These are phyloP conservation scores for Zygotorulaspora sp. DNA, from an alignment of 805 yeast genomes.

Conservation along the genomic window DNA sequence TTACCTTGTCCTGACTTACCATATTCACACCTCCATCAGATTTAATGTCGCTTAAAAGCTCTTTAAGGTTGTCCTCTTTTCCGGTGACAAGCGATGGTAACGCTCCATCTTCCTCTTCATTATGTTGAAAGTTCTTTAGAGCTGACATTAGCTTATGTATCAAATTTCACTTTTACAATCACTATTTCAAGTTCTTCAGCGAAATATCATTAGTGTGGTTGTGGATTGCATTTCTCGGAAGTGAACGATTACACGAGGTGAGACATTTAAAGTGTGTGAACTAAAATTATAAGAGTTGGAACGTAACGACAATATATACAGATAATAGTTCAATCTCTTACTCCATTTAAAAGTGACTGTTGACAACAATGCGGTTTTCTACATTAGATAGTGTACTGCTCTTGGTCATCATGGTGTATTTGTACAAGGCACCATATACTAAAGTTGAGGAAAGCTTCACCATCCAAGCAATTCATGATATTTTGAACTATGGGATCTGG, in stretches of 20 bases:
- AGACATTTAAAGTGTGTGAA: too few relatives aligned
- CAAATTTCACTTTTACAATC: too few relatives aligned
- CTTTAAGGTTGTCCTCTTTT: slow-evolving; percentile 24
- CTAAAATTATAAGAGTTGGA: too few relatives aligned
- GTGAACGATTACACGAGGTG: too few relatives aligned
- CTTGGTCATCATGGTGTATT: slow-evolving; percentile 44
- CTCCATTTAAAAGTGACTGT: too few relatives aligned
- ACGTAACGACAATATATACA: too few relatives aligned
- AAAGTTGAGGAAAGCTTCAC: slow-evolving; percentile 95
- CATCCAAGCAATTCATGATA: slow-evolving; percentile 83
- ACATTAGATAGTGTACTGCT: slow-evolving; percentile 38
- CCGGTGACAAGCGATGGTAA: slow-evolving; percentile 33
- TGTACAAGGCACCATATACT: slow-evolving; percentile 68
- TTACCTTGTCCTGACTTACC: slow-evolving; percentile 30
- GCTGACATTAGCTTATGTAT: slow-evolving; percentile 34
- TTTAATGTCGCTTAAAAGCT: slow-evolving; percentile 21
- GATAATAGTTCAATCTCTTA: too few relatives aligned
- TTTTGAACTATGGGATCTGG: slow-evolving; percentile 54
- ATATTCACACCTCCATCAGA: slow-evolving; percentile 30
- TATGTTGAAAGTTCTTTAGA: slow-evolving; percentile 29
- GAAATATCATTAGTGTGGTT: too few relatives aligned
- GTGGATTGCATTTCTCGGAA: too few relatives aligned
- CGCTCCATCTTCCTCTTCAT: slow-evolving; percentile 34
- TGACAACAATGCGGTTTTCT: slow-evolving; percentile 25
- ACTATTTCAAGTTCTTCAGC: too few relatives aligned